Evolutionary conservation across 495 filamentous ascomycete genomes (phyloP).

Genomic region (Monascus purpureus): DNA sequence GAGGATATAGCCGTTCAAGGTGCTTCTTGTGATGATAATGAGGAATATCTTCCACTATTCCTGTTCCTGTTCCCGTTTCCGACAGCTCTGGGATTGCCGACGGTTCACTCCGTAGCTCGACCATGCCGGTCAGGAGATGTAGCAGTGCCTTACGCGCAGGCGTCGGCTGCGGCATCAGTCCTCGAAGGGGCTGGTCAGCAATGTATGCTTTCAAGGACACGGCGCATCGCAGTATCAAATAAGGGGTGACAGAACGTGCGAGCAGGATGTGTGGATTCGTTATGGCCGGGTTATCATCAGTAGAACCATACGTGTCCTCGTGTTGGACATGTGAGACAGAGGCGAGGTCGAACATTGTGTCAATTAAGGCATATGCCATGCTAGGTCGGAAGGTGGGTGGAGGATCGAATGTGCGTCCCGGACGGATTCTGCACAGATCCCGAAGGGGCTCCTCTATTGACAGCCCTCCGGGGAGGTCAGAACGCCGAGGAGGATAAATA

Average conservation of each 20-base stretch:
- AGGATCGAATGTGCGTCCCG: conserved; percentile 57
- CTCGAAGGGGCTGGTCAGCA: conserved; percentile 82
- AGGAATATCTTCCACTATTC: background rate
- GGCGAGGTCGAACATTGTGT: conserved; percentile 67
- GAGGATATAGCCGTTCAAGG: conserved; percentile 65
- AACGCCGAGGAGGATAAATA: conserved; percentile 53
- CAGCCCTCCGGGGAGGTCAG: conserved; percentile 41
- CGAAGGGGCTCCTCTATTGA: conserved; percentile 40
- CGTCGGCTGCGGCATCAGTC: conserved; percentile 81
- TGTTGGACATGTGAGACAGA: conserved; percentile 16
- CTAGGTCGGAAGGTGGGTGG: conserved; percentile 46
- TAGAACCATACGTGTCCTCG: background rate
- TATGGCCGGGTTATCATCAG: conserved; percentile 13
- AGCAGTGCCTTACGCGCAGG: conserved; percentile 66
- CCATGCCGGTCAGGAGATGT: conserved; percentile 50
- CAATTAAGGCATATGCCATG: conserved; percentile 69
- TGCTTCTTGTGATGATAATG: conserved; percentile 49
- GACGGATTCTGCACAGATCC: conserved; percentile 47
- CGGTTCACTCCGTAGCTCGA: conserved; percentile 53
- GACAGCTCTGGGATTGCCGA: conserved; percentile 54
- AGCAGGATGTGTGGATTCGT: conserved; percentile 36
- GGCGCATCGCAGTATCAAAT: conserved; percentile 69
- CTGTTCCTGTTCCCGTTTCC: conserved; percentile 7
- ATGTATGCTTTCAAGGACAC: conserved; percentile 70
- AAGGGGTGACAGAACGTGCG: conserved; percentile 65